Percentiles rank a stretch among this genome's conserved stretches.
Evolutionary conservation across 441 rosid species (phyloP).

Genomic region (Erysimum cheiri): DNA sequence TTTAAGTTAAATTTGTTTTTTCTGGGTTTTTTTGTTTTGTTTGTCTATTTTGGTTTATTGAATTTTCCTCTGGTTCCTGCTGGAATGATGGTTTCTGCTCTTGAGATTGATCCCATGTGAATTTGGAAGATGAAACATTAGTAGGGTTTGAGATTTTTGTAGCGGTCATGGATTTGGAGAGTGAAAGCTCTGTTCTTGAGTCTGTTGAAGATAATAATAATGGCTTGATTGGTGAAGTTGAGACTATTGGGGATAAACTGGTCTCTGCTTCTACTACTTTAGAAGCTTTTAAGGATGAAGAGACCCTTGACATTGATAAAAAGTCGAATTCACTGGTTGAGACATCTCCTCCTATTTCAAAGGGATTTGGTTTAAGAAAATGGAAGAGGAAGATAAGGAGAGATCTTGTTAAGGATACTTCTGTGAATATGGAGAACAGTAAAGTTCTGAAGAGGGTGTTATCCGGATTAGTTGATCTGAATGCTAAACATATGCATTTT

Average conservation of each 20-base stretch:
- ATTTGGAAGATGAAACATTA: constrained; percentile 28
- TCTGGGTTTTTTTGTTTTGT: not conserved
- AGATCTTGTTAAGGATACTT: constrained; percentile 53
- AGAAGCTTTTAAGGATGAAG: too few species aligned
- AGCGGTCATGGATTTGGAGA: constrained; percentile 55
- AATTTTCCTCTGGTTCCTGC: constrained; percentile 46
- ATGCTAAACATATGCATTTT: constrained; percentile 44
- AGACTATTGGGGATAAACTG: constrained; percentile 30
- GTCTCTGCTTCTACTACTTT: constrained; percentile 32
- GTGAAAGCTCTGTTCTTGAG: constrained; percentile 53
- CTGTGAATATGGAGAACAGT: constrained; percentile 46
- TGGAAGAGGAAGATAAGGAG: constrained; percentile 72
- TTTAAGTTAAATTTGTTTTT: constrained; percentile 35
- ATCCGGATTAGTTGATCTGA: constrained; percentile 43
- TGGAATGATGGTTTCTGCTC: constrained; percentile 66
- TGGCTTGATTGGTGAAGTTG: constrained; percentile 46
- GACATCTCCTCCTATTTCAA: constrained; percentile 46
- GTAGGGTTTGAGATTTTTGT: constrained; percentile 23
- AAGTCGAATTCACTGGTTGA: constrained; percentile 37
- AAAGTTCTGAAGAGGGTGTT: constrained; percentile 63
- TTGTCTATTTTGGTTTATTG: constrained; percentile 23
- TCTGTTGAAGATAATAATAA: constrained; percentile 58
- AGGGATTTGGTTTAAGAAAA: constrained; percentile 74
- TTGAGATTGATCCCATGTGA: constrained; percentile 57
- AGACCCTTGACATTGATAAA: not conserved